Base-by-base conservation (phyloP, 257 asterid genomes). In the Fraxinus excelsior region DNA sequence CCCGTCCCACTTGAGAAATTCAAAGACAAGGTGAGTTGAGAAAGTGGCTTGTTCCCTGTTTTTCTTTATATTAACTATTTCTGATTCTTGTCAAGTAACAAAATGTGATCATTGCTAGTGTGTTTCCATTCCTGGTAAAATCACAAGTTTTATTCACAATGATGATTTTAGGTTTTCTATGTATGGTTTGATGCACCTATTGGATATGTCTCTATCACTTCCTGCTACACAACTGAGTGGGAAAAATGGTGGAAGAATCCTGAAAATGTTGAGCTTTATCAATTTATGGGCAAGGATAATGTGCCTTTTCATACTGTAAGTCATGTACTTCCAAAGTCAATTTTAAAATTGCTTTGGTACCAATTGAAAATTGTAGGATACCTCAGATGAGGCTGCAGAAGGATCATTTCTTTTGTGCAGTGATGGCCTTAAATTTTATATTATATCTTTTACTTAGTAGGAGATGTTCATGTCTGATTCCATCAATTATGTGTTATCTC, bases 121-220 rank as follows among this genome's bases (percentile, higher is more conserved):
- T 18, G 12, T 14, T 74, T 26, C 58, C 28, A 40, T 72, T 67
- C 72, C 46, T 38, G 26, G 10, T 16, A n/a, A 21, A 38, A 78
- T 78, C 58, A 74, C 38, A 62, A 71, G 28, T 64, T 82, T 38
- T 78, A 53, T 75, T 42, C 19, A 25, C 74, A n/a, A 16, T 81
- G 69, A 84, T 72, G 38, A 78, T 83, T 32, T 74, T 81, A 95
- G 99, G 98, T 95, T 32, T 95, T 95, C 89, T 93, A 95, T 83
- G 98, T 93, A 35, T 95, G 99, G 99, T 95, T 90, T 85, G 99
- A 95, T 86, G 96, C 98, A 68, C 97, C 99, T 64, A 93, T 95
- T 81, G 99, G 99, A 67, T 95, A 95, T 77, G 44, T 38, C 44
- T 38, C 44, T 8, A 38, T 38, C 44, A 38, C 44, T 9, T 38